Conservation (phyloP, 805 yeast species). For the Saccharomycopsis amapae region DNA sequence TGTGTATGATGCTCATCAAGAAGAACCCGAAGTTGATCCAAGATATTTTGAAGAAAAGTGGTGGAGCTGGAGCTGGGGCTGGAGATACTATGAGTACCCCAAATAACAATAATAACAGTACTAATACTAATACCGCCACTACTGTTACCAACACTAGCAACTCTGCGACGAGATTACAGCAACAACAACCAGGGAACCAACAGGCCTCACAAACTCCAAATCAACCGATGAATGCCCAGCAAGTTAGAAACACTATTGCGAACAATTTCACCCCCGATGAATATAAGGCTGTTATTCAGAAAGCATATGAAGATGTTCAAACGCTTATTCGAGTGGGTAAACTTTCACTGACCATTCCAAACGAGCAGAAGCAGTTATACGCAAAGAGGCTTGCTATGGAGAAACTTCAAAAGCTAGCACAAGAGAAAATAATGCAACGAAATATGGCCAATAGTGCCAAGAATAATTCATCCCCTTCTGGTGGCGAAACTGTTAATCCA, state of each 20-base stretch:
- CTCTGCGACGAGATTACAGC: too few species aligned
- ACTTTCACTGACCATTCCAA: conserved; percentile 3
- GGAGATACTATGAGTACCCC: too few species aligned
- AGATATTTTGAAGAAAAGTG: conserved; percentile 5
- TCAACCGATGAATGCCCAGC: neutral
- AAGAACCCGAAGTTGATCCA: conserved; percentile 11
- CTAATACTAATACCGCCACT: too few species aligned
- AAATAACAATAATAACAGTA: conserved; percentile 5
- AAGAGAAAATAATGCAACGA: neutral
- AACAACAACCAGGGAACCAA: too few species aligned
- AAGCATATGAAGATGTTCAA: conserved; percentile 10
- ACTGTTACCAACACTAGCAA: too few species aligned
- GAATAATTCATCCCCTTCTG: neutral
- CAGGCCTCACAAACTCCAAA: too few species aligned
- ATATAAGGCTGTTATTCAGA: conserved; percentile 4
- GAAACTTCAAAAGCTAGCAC: conserved; percentile 6
- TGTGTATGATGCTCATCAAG: conserved; percentile 10
- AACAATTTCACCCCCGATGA: conserved; percentile 8
- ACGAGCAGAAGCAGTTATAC: conserved; percentile 8
- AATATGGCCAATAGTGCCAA: neutral
- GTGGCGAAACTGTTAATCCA: conserved; percentile 9
- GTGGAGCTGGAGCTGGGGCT: neutral
- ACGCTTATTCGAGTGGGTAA: conserved; percentile 4
- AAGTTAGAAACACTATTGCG: neutral
- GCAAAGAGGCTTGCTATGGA: conserved; percentile 12